Base-by-base conservation (phyloP, 495 filamentous ascomycete genomes). In the Hyaloscypha hepaticicola region DNA sequence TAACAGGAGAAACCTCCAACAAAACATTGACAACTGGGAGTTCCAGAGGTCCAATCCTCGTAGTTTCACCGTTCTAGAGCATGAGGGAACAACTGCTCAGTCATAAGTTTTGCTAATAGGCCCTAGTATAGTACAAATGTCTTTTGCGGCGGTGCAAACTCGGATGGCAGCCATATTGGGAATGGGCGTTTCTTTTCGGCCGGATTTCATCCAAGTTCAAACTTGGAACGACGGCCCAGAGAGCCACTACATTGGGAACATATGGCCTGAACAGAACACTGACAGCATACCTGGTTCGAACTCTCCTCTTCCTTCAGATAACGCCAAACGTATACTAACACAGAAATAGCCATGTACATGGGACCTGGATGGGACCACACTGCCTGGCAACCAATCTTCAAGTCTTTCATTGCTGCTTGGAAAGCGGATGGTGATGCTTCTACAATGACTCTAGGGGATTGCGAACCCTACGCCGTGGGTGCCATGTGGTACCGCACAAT, bases 201-300 rank as follows among this genome's bases (percentile, higher is more conserved):
- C 55, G 9, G 55, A 58, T 22, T 58, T 12, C 14, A 58, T 58
- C 26, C 14, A 29, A 14, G 22, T 58, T 22, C 55, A 58, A 25
- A 58, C 55, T 5, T 61, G 48, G 58, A 61, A 61, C 49, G 75
- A 77, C 53, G 72, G 60, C 1, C 69, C 70, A 21, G 75, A 77
- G 55, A 66, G 69, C 49, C 75, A 77, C 61, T 75, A 77, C 58
- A 70, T 77, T 16, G 75, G 75, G 5, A 71, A 74, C 41, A 53
- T 77, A 41, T 77, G 75, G 75, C 26, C 52, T 3, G 60, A 70
- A 58, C 11, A 53, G 22, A 68, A 57, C 24, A 27, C 59, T 38
- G 53, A 67, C 55, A n/a, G n/a, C n/a, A n/a, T n/a, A n/a, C n/a
- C n/a, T n/a, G n/a, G n/a, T n/a, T n/a, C n/a, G n/a, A n/a, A n/a